A percentile compares a stretch with the other conserved stretches of the same genome.
Evolutionary conservation across 2,329 filamentous ascomycete species (phyloP).

Genomic region (Macroventuria anomochaeta): DNA sequence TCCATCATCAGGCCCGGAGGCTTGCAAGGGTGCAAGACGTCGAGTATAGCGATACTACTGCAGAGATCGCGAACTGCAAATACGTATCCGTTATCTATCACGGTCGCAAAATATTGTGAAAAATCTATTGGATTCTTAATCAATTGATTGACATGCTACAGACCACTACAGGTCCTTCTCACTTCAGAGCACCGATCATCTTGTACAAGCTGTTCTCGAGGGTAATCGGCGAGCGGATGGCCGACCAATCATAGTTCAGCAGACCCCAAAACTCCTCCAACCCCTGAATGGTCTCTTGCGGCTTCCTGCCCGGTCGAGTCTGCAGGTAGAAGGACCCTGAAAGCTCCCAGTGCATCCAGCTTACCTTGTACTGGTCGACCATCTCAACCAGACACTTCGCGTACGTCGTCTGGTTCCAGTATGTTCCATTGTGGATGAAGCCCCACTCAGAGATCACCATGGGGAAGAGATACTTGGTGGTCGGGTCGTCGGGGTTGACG

Average conservation of each 20-base stretch:
- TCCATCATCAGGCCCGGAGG: no score
- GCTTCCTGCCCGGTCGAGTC: conserved; percentile 43
- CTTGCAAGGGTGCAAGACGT: no score
- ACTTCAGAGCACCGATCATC: conserved; percentile 39
- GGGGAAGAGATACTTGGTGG: conserved; percentile 40
- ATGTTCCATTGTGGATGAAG: conserved; percentile 41
- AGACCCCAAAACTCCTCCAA: conserved; percentile 42
- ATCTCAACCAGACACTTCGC: conserved; percentile 41
- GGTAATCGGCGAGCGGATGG: conserved; percentile 36
- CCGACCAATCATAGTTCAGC: conserved; percentile 40
- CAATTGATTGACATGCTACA: no score
- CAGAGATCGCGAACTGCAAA: no score
- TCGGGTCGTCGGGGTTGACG: conserved; percentile 36
- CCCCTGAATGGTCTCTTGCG: conserved; percentile 32
- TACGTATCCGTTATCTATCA: no score
- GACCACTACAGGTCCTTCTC: background rate
- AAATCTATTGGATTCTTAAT: no score
- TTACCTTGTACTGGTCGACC: conserved; percentile 40
- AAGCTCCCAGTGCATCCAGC: conserved; percentile 43
- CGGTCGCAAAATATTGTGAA: no score
- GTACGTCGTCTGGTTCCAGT: conserved; percentile 45
- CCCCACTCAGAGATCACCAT: conserved; percentile 45
- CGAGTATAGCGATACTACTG: no score
- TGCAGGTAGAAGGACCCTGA: conserved; percentile 47
- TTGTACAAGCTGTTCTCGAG: conserved; percentile 43